Evolutionary conservation across 495 filamentous ascomycete genomes (phyloP).

Genomic region (Margaritispora aquatica): DNA sequence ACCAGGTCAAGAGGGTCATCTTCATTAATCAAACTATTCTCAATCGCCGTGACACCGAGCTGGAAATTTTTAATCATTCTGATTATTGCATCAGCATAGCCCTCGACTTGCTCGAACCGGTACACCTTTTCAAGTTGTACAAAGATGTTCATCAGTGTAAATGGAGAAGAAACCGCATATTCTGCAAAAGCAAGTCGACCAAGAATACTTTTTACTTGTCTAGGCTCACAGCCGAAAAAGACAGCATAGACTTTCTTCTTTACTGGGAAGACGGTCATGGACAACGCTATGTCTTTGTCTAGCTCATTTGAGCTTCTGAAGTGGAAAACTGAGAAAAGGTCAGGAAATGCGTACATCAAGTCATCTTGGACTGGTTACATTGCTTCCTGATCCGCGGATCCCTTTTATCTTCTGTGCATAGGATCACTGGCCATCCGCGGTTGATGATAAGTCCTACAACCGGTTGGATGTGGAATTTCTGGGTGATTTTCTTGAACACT

Average conservation of each 20-base stretch:
- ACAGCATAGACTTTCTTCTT: background rate
- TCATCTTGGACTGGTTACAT: background rate
- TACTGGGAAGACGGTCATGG: background rate
- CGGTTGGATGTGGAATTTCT: background rate
- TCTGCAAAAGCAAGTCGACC: background rate
- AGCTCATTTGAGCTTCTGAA: background rate
- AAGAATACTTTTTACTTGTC: background rate
- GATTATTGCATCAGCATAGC: background rate
- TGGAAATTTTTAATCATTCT: background rate
- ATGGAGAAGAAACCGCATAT: background rate
- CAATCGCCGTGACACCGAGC: background rate
- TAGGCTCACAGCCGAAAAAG: background rate
- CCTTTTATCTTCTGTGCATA: background rate
- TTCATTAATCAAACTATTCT: background rate
- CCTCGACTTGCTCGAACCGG: background rate
- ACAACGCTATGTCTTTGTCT: background rate
- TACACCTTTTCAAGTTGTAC: background rate
- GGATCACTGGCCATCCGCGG: background rate
- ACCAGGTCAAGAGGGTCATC: background rate
- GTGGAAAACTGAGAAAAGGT: background rate
- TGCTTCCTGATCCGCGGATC: background rate
- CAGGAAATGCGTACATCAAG: background rate
- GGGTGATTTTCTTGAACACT: background rate
- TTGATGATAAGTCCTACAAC: background rate
- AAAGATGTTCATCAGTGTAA: background rate